A percentile compares a stretch with the other conserved stretches of the same genome.
These are phyloP conservation scores for Barbarea vulgaris DNA, from an alignment of 345 rosid genomes.

Conservation along the genomic window DNA sequence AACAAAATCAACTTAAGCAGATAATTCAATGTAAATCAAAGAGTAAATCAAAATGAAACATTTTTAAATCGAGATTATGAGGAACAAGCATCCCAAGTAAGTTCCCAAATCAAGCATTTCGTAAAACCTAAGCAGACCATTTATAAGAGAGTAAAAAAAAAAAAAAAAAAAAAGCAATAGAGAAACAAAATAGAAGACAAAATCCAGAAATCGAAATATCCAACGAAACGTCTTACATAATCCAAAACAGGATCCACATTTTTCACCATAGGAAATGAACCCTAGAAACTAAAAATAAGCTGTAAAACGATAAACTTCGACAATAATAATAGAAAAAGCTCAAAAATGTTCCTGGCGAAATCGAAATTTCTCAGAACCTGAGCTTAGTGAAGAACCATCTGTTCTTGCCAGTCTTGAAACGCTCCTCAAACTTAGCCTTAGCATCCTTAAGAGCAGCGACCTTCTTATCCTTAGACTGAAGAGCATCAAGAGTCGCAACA, in stretches of 20 bases:
- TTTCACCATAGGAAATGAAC: constrained; percentile 13
- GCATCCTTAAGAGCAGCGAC: constrained; percentile 53
- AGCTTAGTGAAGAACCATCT: constrained; percentile 70
- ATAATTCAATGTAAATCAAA: too few species aligned
- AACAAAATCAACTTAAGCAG: neutral
- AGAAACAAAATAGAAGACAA: constrained; percentile 1
- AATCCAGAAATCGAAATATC: constrained; percentile 25
- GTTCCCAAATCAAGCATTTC: neutral
- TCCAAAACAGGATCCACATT: constrained; percentile 34
- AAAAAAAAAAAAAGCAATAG: constrained; percentile 10
- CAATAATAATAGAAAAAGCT: neutral
- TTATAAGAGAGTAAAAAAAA: neutral
- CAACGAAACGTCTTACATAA: constrained; percentile 24
- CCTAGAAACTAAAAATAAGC: constrained; percentile 30
- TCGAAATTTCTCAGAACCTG: constrained; percentile 45
- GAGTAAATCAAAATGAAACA: neutral
- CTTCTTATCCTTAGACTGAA: constrained; percentile 56
- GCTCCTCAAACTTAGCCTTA: constrained; percentile 58
- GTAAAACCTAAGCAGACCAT: neutral
- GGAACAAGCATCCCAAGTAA: too few species aligned
- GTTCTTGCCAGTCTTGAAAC: constrained; percentile 67
- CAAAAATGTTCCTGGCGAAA: neutral
- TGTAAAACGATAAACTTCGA: neutral
- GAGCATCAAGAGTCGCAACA: constrained; percentile 43
- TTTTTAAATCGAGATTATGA: neutral